Base-by-base conservation (phyloP, 352 stramenopile genomes). In the Phytophthora niederhauseri region DNA sequence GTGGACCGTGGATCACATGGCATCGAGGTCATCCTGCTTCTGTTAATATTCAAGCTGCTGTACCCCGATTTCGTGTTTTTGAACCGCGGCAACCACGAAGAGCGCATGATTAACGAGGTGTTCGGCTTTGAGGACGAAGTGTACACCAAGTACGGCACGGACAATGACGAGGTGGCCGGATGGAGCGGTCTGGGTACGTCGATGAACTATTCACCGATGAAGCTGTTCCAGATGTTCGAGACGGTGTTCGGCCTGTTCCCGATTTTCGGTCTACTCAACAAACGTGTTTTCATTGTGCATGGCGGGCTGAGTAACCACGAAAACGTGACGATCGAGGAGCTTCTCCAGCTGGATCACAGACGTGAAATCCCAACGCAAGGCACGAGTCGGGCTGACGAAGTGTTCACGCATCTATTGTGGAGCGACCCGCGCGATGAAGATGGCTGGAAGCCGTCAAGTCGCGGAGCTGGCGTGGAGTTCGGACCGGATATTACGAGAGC, bases 11-110 rank as follows among this genome's bases (percentile, higher is more conserved):
- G 97, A 4, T 88, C 80, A 1, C 85, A 98, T 31, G 94, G 94
- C 22, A 83, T 97, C n/a, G 95, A 99, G 70, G 89, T 98, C 4
- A 91, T 98, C 50, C 80, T 93, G 36, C 68, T 94, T n/a, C 64
- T 98, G 28, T 76, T 98, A 5, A 85, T 84, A 1, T 97, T 98
- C 68, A 98, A 98, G 76, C 66, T 98, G 3, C 53, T 97, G 38
- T 94, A 95, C 61, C 91, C 94, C 1, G 64, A 93, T 3, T 94
- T 76, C 3, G 91, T 99, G n/a, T 94, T 94, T 51, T 68, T 99
- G 43, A 98, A 99, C 63, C 87, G 97, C 14, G 97, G 97, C 26
- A 99, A 99, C 66, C 97, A 99, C 70, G 97, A 99, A 82, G 94
- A 94, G 62, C 84, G 82, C 5, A 91, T 98, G 80, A 96, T 98